Evolutionary conservation across 352 stramenopile genomes (phyloP).

Genomic region (Pythium folliculosum): DNA sequence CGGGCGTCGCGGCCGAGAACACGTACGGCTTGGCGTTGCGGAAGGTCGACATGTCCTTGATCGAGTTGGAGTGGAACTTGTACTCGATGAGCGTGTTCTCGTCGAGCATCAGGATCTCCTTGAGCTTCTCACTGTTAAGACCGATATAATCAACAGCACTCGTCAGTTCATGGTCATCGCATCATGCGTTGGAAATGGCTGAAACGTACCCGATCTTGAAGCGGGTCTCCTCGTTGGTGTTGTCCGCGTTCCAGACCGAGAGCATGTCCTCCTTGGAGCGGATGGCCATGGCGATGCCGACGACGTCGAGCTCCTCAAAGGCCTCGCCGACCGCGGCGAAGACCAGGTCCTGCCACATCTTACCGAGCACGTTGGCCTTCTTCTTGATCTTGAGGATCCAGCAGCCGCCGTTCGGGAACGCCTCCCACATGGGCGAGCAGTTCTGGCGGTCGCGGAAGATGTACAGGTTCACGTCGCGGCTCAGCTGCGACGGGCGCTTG

Average conservation of each 20-base stretch:
- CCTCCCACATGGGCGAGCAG: constrained; percentile 90
- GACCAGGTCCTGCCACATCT: constrained; percentile 95
- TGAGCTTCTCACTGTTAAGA: constrained; percentile 85
- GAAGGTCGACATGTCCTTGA: constrained; percentile 94
- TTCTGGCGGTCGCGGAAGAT: constrained; percentile 90
- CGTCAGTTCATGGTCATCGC: too few relatives aligned
- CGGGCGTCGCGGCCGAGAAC: constrained; percentile 63
- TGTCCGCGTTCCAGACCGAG: constrained; percentile 94
- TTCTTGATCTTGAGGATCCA: constrained; percentile 97
- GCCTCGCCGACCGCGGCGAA: constrained; percentile 91
- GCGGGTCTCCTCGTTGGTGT: constrained; percentile 84
- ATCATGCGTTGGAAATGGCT: too few relatives aligned
- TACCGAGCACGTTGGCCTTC: constrained; percentile 92
- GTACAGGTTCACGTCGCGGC: constrained; percentile 92
- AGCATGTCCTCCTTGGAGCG: constrained; percentile 94
- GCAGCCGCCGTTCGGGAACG: constrained; percentile 91
- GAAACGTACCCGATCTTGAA: constrained; percentile 61
- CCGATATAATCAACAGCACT: background rate
- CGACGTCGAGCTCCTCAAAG: constrained; percentile 91
- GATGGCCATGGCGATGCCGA: constrained; percentile 92
- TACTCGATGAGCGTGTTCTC: constrained; percentile 95
- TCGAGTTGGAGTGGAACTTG: constrained; percentile 93
- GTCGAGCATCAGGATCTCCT: constrained; percentile 94
- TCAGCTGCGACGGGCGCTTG: constrained; percentile 91
- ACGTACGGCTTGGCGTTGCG: constrained; percentile 93